These are phyloP conservation scores for Apophysomyces ossiformis DNA, from an alignment of 371 early-diverging fungal genomes.

Conservation along the genomic window DNA sequence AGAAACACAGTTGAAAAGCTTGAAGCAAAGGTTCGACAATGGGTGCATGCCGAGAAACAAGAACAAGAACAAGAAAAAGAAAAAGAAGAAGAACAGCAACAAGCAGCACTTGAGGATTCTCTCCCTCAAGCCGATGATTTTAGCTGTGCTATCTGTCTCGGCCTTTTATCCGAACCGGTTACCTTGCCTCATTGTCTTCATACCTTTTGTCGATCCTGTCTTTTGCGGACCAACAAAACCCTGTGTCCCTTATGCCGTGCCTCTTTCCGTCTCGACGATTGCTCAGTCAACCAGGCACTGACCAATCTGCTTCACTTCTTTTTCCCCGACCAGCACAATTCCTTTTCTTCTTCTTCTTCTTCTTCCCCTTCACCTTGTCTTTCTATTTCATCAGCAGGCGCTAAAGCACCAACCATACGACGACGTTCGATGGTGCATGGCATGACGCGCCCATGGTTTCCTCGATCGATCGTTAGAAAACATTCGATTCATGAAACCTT, in stretches of 20 bases:
- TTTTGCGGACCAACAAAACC: slow-evolving; percentile 5
- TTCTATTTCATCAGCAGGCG: no score
- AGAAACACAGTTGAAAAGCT: neutral
- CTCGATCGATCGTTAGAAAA: neutral
- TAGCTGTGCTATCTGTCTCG: slow-evolving; percentile 22
- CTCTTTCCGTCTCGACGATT: slow-evolving; percentile 14
- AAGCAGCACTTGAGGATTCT: neutral
- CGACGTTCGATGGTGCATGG: neutral
- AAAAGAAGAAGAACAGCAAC: neutral
- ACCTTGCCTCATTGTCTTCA: slow-evolving; percentile 17
- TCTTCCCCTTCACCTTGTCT: no score
- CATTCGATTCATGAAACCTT: neutral
- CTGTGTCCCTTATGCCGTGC: slow-evolving; percentile 20
- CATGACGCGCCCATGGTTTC: slow-evolving; percentile 9
- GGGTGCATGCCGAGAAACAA: no score
- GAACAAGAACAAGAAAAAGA: no score
- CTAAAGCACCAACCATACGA: neutral
- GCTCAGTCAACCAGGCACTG: slow-evolving; percentile 14
- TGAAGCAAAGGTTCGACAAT: neutral
- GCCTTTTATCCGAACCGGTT: slow-evolving; percentile 16
- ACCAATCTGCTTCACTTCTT: slow-evolving; percentile 17
- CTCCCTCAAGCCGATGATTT: slow-evolving; percentile 16
- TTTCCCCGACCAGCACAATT: slow-evolving; percentile 12
- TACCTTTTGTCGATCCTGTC: slow-evolving; percentile 21
- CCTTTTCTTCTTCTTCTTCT: no score